Evolutionary conservation across 257 asterid genomes (phyloP).

Genomic region (Scutellaria minor): DNA sequence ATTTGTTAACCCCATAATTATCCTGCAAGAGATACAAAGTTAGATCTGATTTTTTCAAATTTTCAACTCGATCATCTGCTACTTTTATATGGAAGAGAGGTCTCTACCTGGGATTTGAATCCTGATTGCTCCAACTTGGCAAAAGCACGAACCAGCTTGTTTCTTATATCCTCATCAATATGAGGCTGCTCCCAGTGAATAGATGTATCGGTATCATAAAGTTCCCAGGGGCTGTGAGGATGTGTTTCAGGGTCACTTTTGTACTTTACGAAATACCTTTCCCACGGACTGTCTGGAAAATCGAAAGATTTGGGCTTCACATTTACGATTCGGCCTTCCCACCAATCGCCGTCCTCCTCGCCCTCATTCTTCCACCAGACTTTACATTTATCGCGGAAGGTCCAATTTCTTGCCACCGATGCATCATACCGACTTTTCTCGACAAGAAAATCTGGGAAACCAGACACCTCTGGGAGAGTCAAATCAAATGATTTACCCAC

Average conservation of each 20-base stretch:
- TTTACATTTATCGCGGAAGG: constrained; percentile 74
- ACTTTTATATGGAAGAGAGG: not conserved
- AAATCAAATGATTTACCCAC: constrained; percentile 68
- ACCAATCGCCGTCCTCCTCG: constrained; percentile 86
- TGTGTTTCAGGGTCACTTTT: constrained; percentile 84
- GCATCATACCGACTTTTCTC: constrained; percentile 85
- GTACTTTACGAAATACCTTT: constrained; percentile 77
- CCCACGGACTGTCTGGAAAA: constrained; percentile 98
- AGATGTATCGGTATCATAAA: constrained; percentile 65
- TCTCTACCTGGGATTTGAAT: constrained; percentile 58
- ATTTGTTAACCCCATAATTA: constrained; percentile 69
- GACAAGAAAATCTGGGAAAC: constrained; percentile 94
- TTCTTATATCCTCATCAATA: constrained; percentile 63
- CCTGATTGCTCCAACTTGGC: constrained; percentile 74
- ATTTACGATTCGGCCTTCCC: constrained; percentile 84
- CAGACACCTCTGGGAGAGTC: constrained; percentile 82
- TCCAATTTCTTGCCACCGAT: constrained; percentile 82
- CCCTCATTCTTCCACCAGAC: constrained; percentile 98
- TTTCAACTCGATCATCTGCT: constrained; percentile 4
- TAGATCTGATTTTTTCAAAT: constrained; percentile 25
- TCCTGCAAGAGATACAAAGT: constrained; percentile 63
- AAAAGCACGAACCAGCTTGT: constrained; percentile 56
- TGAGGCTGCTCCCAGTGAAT: constrained; percentile 73
- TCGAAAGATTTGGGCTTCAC: constrained; percentile 74
- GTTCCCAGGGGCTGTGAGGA: constrained; percentile 98